Evolutionary conservation across 2,329 filamentous ascomycete genomes (phyloP).

Genomic region (Diplodia corticola): DNA sequence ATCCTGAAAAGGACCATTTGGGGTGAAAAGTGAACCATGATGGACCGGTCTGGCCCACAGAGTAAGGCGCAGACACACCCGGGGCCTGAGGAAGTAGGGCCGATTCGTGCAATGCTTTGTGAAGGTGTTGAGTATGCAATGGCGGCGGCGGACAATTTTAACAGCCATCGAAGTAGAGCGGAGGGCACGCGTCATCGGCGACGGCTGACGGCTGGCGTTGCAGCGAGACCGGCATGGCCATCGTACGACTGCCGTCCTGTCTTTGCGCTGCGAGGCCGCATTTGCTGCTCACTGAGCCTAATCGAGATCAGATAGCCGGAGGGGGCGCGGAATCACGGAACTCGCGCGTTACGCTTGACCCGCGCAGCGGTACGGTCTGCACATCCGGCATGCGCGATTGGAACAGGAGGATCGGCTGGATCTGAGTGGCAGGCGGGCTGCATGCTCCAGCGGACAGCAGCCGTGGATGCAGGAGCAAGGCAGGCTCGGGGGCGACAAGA

Average conservation of each 20-base stretch:
- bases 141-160: neutral
- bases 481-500: too few relatives aligned
- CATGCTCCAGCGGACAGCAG: neutral
- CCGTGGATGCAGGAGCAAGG: neutral
- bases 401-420: neutral
- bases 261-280: slow-evolving; percentile 2
- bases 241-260: slow-evolving; percentile 9
- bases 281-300: neutral
- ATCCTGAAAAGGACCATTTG: slow-evolving; percentile 8
- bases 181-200: neutral
- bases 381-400: neutral
- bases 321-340: slow-evolving; percentile 4
- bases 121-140: neutral
- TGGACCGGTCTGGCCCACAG: slow-evolving; percentile 3
- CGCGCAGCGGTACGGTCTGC: neutral
- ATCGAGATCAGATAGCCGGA: neutral
- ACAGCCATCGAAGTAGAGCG: neutral
- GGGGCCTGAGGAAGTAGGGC: slow-evolving; percentile 1
- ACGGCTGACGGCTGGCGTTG: neutral
- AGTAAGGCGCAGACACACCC: neutral
- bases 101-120: neutral
- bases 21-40: neutral
- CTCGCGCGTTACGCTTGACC: neutral
- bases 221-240: neutral
- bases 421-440: neutral